Conservation (phyloP, 179 eudicot species). For the Beta macrorhiza region DNA sequence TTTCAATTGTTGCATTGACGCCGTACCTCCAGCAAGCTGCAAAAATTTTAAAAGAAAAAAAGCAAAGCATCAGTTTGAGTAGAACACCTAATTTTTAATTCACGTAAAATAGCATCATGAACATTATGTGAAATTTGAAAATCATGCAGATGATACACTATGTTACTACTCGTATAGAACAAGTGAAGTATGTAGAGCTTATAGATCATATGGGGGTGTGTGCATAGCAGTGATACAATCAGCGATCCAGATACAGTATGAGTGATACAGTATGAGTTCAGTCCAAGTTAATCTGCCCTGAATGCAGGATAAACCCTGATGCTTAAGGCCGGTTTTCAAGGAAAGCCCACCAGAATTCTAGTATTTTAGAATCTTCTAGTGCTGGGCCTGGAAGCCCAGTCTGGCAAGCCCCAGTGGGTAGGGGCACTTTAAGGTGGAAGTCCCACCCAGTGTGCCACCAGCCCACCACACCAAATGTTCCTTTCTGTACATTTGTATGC, state of each 20-base stretch:
- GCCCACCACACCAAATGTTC: no score
- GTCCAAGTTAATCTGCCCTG: not conserved
- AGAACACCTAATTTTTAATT: not conserved
- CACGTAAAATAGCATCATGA: not conserved
- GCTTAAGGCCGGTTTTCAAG: not conserved
- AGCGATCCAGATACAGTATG: not conserved
- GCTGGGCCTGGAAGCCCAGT: not conserved
- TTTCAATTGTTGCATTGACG: slow-evolving; percentile 96
- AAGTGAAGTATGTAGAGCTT: not conserved
- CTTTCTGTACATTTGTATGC: no score
- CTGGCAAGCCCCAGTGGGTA: not conserved
- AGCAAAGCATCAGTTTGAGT: not conserved
- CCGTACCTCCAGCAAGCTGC: slow-evolving; percentile 98
- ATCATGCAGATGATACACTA: not conserved
- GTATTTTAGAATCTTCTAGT: not conserved
- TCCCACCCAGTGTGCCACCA: not conserved
- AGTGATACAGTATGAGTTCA: no score
- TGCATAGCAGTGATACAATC: not conserved
- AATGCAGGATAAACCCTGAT: not conserved
- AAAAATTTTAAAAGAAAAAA: slow-evolving; percentile 8
- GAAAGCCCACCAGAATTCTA: not conserved
- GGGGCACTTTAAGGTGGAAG: not conserved
- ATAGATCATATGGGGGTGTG: not conserved
- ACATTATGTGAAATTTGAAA: not conserved
- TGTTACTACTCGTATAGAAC: not conserved